phyloP scores from a whole-genome alignment of 2,329 filamentous ascomycete species.

The Penicillium crustosum region DNA sequence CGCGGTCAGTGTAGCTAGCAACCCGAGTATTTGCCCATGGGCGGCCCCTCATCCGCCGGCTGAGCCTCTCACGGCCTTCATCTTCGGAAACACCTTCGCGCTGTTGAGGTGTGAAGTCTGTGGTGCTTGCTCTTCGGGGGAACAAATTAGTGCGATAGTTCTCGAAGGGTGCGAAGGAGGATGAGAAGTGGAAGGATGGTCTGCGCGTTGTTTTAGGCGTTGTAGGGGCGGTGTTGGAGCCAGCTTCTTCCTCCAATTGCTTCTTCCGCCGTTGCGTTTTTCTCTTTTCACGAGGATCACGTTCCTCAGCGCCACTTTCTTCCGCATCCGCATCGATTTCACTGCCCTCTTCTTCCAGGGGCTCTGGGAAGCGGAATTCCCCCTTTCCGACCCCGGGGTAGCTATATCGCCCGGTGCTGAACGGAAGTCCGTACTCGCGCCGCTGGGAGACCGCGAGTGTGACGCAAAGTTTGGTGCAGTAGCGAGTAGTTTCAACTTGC shows the following conservation, averaged over 20 bases:
- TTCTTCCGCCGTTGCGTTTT: conserved; percentile 58
- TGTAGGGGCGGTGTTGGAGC: conserved; percentile 63
- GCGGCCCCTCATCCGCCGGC: conserved; percentile 58
- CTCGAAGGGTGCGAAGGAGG: conserved; percentile 51
- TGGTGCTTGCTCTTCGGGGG: conserved; percentile 65
- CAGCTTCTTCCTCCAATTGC: conserved; percentile 52
- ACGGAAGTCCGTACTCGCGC: conserved; percentile 44
- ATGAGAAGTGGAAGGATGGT: conserved; percentile 41
- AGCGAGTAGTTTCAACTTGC: conserved; percentile 73
- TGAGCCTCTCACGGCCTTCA: conserved; percentile 65
- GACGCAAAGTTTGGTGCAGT: conserved; percentile 52
- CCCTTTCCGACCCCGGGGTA: conserved; percentile 52
- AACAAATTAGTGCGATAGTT: conserved; percentile 53
- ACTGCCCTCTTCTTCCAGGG: conserved; percentile 60
- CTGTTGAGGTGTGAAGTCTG: conserved; percentile 55
- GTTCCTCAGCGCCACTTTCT: conserved; percentile 78
- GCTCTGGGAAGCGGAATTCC: conserved; percentile 54
- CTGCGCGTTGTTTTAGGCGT: conserved; percentile 56
- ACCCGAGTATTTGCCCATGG: conserved; percentile 56
- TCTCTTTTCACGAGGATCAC: conserved; percentile 56
- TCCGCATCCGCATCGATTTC: conserved; percentile 79
- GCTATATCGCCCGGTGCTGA: conserved; percentile 39
- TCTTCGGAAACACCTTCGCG: conserved; percentile 72
- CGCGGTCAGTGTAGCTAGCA: conserved; percentile 49
- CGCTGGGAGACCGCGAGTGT: conserved; percentile 53